phyloP scores from a whole-genome alignment of 1,139 yeast genomes.

The Saccharomyces hybrid region DNA sequence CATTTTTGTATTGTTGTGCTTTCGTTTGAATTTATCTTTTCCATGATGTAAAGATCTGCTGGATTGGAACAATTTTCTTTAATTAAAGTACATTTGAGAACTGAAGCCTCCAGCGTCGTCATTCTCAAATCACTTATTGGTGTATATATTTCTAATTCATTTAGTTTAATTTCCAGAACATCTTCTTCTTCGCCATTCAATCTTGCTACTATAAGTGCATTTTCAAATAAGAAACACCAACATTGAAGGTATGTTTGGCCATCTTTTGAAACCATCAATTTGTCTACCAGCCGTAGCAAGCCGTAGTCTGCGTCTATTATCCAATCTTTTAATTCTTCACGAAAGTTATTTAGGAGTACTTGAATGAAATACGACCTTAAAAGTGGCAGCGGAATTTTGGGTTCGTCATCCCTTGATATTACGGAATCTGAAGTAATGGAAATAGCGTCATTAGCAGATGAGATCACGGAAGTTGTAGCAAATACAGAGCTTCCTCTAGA shows the following conservation, averaged over 20 bases:
- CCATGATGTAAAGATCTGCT: slow-evolving; percentile 7
- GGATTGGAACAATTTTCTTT: slow-evolving; percentile 1
- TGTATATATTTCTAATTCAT: slow-evolving; percentile 9
- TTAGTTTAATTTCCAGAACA: slow-evolving; percentile 8
- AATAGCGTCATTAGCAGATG: slow-evolving; percentile 11
- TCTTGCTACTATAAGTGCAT: slow-evolving; percentile 16
- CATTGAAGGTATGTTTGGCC: slow-evolving; percentile 12
- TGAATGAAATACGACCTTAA: slow-evolving; percentile 25
- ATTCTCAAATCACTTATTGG: slow-evolving; percentile 13
- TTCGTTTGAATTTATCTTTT: slow-evolving; percentile 5
- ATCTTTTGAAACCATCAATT: slow-evolving; percentile 20
- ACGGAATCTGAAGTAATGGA: slow-evolving; percentile 4
- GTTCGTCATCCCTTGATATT: slow-evolving; percentile 3
- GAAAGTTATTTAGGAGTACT: slow-evolving; percentile 16
- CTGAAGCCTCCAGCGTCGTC: slow-evolving; percentile 21
- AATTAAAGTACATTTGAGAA: slow-evolving; percentile 13
- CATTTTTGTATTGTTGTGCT: slow-evolving; percentile 17
- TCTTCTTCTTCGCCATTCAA: slow-evolving; percentile 6
- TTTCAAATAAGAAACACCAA: slow-evolving; percentile 26
- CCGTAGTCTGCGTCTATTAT: slow-evolving; percentile 26
- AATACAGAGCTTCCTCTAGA: slow-evolving; percentile 11
- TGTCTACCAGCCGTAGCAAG: slow-evolving; percentile 25
- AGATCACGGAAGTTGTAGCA: slow-evolving; percentile 11
- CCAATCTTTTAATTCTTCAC: slow-evolving; percentile 13
- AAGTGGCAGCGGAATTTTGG: slow-evolving; percentile 17